Evolutionary conservation across 2,329 filamentous ascomycete species (phyloP), one percentile per base, ranked within the genome.

Genomic region (Coniella vitis): DNA sequence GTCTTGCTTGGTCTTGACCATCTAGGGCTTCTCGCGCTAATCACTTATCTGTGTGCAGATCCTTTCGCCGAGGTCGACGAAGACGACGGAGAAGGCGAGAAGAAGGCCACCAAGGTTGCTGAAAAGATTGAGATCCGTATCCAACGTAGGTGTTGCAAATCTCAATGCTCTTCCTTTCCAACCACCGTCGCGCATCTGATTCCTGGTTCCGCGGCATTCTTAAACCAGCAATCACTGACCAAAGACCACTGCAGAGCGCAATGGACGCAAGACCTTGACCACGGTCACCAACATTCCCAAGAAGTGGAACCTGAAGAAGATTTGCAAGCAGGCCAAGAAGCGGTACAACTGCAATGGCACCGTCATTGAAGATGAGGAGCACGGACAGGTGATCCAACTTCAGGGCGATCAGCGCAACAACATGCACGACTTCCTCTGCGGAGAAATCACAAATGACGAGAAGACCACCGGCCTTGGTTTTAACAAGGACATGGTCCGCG

Each of bases 51-150:
- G 20, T 36, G 14, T 25, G 20, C 34, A 96, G 93, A 98, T 86
- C 93, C 93, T 86, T 98, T 98, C 89, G 93, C 93, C 86, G 93
- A 97, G 88, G 93, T 90, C 83, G 93, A 96, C 88, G 91, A 96
- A 85, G 90, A 95, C 73, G 90, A 86, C 72, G 90, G 90, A 79
- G 87, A 95, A 76, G 37, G 25, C 37, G 44, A 47, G 20, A 38
- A 47, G 44, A 47, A 47, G 29, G 38, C 35, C n/a, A 47, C 93
- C 76, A 87, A 93, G 79, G 84, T 87, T 70, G 88, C 95, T 76
- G 94, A 95, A 75, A 95, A 96, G 72, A 95, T 97, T 72, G 93
- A 97, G 77, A 97, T 98, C 74, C 90, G 93, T 74, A 97, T 97
- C 70, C 93, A 98, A 72, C 93, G 91, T 97, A 84, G n/a, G n/a